phyloP scores from a whole-genome alignment of 1,284 basidiomycete species.

The Austroboletus niveus region DNA sequence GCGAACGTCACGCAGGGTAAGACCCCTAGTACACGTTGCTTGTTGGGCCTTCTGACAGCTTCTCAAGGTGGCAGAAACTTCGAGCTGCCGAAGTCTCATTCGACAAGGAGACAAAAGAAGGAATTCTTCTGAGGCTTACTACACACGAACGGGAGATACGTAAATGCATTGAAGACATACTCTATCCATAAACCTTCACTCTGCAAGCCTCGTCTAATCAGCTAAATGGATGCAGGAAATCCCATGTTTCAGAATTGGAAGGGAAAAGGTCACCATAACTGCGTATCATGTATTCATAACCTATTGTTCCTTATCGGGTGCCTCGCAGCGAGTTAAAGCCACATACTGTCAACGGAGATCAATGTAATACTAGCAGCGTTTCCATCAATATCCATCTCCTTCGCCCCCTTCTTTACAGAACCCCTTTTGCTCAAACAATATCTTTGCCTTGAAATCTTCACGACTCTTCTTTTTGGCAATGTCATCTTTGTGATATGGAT shows the following conservation, averaged over 20 bases:
- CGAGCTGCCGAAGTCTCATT: constrained; percentile 67
- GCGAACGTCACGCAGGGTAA: constrained; percentile 76
- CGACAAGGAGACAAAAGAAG: constrained; percentile 69
- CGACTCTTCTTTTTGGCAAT: constrained; percentile 64
- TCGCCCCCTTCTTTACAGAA: constrained; percentile 89
- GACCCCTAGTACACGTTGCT: constrained; percentile 17
- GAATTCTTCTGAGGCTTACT: constrained; percentile 58
- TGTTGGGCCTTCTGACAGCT: constrained; percentile 8
- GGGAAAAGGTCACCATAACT: constrained; percentile 56
- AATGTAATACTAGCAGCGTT: constrained; percentile 13
- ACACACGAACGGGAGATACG: constrained; percentile 71
- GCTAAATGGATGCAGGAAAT: constrained; percentile 47
- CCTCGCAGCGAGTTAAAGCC: neutral
- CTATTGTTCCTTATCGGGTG: constrained; percentile 21
- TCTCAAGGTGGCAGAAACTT: constrained; percentile 71
- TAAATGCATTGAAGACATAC: constrained; percentile 66
- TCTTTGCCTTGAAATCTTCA: constrained; percentile 72
- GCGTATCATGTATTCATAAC: constrained; percentile 16
- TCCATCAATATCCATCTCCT: constrained; percentile 78
- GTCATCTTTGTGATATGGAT: constrained; percentile 72
- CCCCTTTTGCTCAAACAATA: constrained; percentile 75
- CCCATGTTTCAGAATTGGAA: constrained; percentile 49
- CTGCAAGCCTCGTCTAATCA: constrained; percentile 37
- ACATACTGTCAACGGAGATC: constrained; percentile 15
- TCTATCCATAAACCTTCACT: constrained; percentile 46